A percentile compares a stretch with the other conserved stretches of the same genome.
These are phyloP conservation scores for Arthrobotrys conoides DNA, from an alignment of 2,329 filamentous ascomycete species.

Conservation along the genomic window DNA sequence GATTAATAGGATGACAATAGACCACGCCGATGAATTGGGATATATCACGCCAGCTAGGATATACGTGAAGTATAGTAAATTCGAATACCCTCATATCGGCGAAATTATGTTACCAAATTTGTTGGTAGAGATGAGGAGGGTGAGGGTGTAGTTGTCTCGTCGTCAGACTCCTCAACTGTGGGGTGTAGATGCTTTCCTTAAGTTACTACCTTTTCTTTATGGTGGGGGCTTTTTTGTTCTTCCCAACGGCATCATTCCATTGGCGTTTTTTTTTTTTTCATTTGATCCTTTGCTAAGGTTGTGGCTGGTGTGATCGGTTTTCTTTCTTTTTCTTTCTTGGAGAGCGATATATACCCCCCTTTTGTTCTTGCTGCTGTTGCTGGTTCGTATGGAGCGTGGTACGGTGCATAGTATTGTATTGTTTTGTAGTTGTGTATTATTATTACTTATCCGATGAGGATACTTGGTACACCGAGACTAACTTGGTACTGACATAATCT, in stretches of 20 bases:
- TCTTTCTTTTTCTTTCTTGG: neutral
- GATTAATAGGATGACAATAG: constrained; percentile 35
- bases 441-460: no score
- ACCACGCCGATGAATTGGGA: constrained; percentile 30
- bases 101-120: constrained; percentile 31
- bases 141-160: neutral
- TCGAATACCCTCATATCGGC: constrained; percentile 34
- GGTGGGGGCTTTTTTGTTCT: neutral
- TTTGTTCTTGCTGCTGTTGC: neutral
- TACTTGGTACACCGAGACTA: no score
- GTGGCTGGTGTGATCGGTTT: neutral
- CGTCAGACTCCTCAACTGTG: no score
- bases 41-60: constrained; percentile 18
- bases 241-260: neutral
- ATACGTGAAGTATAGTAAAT: constrained; percentile 36
- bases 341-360: neutral
- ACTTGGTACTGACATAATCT: no score
- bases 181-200: neutral
- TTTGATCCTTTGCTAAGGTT: neutral
- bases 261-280: neutral
- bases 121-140: constrained; percentile 37
- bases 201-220: neutral
- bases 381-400: neutral
- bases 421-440: no score
- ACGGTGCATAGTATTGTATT: neutral